Evolutionary conservation across 768 basidiomycete species (phyloP), one percentile per base, ranked within the genome.

Genomic region (Leccinum broughii): DNA sequence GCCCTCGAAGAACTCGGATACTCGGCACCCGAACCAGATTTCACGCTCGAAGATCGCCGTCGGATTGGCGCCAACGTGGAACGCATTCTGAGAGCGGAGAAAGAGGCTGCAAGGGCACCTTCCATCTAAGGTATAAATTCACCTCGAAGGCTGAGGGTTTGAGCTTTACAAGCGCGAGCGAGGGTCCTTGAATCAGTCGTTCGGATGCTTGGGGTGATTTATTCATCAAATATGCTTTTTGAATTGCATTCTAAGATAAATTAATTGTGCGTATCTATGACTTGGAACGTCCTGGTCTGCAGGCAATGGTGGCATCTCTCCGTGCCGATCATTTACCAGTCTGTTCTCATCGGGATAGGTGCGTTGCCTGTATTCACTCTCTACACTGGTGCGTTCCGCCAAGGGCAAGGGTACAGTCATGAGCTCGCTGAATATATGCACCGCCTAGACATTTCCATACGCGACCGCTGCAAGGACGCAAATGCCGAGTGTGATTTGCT

Each of bases 41-140:
- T 85, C 50, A 81, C 83, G 6, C 69, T 86, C 20, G 87, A 90
- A 46, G 84, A 89, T 56, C 82, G 87, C 51, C 79, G 79, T 57
- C 82, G 78, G 56, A 75, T 87, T 2, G 90, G 89, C 4, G 80
- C 78, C 0, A 83, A 83, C 20, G 76, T 91, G 3, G 90, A 91
- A 66, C 72, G 78, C 30, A 74, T 85, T 35, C 77, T 91, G 46
- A 75, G 71, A 53, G 70, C 76, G 3, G 89, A 92, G 73, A 84
- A 85, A 65, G 85, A 87, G 59, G 90, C 90, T 34, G 90, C 86
- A 0, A 78, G 78, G 39, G 87, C 89, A 3, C 88, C 88, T 49
- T 59, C 61, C 5, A 60, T 65, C 62, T 72, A 65, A 65, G 13
- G 14, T 3, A 5, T 22, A 8, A 14, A 5, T 14, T 24, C 13